phyloP scores from a whole-genome alignment of 1,284 basidiomycete genomes.

The Pseudozyma tsukubaensis region DNA sequence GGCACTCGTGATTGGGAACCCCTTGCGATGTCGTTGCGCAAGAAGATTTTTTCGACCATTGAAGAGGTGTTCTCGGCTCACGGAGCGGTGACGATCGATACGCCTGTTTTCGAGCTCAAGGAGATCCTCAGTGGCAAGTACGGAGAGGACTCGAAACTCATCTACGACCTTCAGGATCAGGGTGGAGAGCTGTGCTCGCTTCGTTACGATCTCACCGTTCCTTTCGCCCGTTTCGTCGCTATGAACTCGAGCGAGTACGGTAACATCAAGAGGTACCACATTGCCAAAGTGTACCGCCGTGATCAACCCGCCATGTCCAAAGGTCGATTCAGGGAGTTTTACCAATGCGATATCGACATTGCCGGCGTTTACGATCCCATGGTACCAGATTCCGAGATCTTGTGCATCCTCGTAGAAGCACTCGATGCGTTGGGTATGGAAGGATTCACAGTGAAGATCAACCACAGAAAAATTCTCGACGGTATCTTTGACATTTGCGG shows the following conservation, averaged over 20 bases:
- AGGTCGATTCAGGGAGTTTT: constrained; percentile 97
- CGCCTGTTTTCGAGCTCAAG: constrained; percentile 96
- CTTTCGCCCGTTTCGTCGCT: constrained; percentile 92
- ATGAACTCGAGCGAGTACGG: constrained; percentile 84
- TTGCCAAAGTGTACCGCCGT: constrained; percentile 96
- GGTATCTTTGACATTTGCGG: constrained; percentile 97
- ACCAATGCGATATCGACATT: constrained; percentile 98
- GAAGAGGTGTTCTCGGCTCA: constrained; percentile 88
- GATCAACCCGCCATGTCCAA: constrained; percentile 98
- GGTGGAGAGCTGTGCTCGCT: constrained; percentile 97
- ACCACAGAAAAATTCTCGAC: constrained; percentile 97
- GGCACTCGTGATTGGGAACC: constrained; percentile 97
- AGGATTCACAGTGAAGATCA: constrained; percentile 91
- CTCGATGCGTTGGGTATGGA: constrained; percentile 82
- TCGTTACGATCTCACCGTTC: constrained; percentile 94
- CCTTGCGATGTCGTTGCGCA: constrained; percentile 90
- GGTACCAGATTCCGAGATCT: constrained; percentile 94
- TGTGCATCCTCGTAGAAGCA: constrained; percentile 85
- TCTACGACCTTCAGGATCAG: constrained; percentile 97
- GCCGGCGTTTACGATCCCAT: constrained; percentile 88
- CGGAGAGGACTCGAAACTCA: constrained; percentile 92
- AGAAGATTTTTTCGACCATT: constrained; percentile 88
- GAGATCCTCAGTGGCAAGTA: constrained; percentile 91
- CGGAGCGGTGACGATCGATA: constrained; percentile 93
- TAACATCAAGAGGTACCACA: constrained; percentile 88